phyloP scores from a whole-genome alignment of 2,329 filamentous ascomycete species.

The Aspergillus ochraceoroseus region DNA sequence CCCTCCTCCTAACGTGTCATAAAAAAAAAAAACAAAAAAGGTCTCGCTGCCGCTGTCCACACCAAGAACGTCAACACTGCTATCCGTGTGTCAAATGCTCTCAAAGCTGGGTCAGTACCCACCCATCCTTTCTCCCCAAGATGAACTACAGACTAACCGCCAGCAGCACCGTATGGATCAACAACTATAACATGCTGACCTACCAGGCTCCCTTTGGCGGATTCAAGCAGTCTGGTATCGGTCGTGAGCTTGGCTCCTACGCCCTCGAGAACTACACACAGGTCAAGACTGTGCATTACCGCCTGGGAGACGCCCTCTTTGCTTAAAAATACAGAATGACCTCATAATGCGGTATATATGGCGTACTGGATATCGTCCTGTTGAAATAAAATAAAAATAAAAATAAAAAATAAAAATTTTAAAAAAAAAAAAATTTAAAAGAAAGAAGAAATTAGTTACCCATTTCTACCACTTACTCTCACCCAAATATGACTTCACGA shows the following conservation, averaged over 20 bases:
- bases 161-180: constrained; percentile 55
- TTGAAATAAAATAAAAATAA: not conserved
- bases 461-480: too few relatives aligned
- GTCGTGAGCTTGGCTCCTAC: constrained; percentile 47
- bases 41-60: constrained; percentile 69
- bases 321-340: constrained; percentile 30
- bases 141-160: too few relatives aligned
- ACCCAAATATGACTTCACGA: too few relatives aligned
- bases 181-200: constrained; percentile 64
- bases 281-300: constrained; percentile 45
- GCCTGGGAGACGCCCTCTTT: constrained; percentile 44
- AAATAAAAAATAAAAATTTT: too few relatives aligned
- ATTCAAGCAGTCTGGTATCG: constrained; percentile 44
- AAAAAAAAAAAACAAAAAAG: too few relatives aligned
- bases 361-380: not conserved
- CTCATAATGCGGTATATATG: constrained; percentile 11
- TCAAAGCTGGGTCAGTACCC: constrained; percentile 61
- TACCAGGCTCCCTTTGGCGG: constrained; percentile 45
- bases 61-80: constrained; percentile 74
- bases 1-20: too few relatives aligned
- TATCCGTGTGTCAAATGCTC: constrained; percentile 65
- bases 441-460: too few relatives aligned
- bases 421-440: not conserved
- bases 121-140: too few relatives aligned
- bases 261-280: constrained; percentile 49